Percentiles rank a stretch among this genome's conserved stretches.
Evolutionary conservation across 805 yeast species (phyloP).

Genomic region (Wickerhamomyces mucosus): DNA sequence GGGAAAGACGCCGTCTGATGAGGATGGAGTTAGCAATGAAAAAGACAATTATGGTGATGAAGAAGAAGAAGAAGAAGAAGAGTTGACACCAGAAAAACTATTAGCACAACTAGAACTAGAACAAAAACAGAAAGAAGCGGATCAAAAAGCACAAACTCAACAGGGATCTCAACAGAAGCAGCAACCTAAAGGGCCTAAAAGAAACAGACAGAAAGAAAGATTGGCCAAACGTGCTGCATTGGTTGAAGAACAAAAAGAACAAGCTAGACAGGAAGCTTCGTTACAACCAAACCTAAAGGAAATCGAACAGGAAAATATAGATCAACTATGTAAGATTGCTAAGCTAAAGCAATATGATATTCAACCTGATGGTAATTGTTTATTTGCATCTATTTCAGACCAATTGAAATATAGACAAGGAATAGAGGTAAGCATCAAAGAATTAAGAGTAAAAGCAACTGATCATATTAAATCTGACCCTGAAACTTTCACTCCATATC

Average conservation of each 20-base stretch:
- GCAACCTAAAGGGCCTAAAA: constrained; percentile 32
- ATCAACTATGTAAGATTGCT: constrained; percentile 37
- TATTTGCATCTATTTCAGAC: constrained; percentile 78
- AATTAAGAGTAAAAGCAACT: constrained; percentile 58
- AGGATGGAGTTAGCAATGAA: not conserved
- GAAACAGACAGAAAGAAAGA: constrained; percentile 81
- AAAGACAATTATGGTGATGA: constrained; percentile 32
- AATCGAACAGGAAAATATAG: constrained; percentile 63
- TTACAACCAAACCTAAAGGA: constrained; percentile 56
- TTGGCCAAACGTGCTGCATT: constrained; percentile 70
- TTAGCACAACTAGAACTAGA: constrained; percentile 48
- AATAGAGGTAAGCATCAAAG: constrained; percentile 29
- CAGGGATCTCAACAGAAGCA: constrained; percentile 13
- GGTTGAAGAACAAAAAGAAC: constrained; percentile 46
- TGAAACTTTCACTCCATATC: constrained; percentile 69
- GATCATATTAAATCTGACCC: constrained; percentile 52
- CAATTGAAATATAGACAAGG: constrained; percentile 54
- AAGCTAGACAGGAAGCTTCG: constrained; percentile 66
- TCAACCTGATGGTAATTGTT: constrained; percentile 89
- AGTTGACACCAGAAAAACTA: constrained; percentile 57
- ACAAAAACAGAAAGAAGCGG: constrained; percentile 16
- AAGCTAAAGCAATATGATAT: constrained; percentile 57
- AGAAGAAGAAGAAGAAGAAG: constrained; percentile 33
- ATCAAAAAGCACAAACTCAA: constrained; percentile 5
- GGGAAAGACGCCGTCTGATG: no score